Percentiles rank a stretch among this genome's conserved stretches.
These are phyloP conservation scores for Aureobasidium lini DNA, from an alignment of 2,329 filamentous ascomycete species.

Conservation along the genomic window DNA sequence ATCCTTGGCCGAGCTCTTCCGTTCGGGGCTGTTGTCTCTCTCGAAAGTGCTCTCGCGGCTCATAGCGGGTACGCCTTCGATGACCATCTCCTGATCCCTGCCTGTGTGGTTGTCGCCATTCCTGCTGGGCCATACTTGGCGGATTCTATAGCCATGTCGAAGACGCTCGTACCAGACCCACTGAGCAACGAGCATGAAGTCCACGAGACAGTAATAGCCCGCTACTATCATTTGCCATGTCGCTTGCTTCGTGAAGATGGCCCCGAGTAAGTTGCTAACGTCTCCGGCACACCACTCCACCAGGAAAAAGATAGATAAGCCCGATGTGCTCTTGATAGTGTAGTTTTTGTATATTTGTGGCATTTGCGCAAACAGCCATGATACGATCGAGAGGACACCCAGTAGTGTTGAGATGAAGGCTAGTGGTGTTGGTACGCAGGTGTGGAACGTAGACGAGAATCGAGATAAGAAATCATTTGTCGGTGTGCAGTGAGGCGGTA, in stretches of 20 bases:
- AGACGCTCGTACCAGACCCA: slow-evolving; percentile 59
- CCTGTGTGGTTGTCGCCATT: slow-evolving; percentile 16
- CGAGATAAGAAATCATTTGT: slow-evolving; percentile 48
- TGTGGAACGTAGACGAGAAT: slow-evolving; percentile 53
- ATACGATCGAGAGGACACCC: slow-evolving; percentile 55
- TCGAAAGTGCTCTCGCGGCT: slow-evolving; percentile 12
- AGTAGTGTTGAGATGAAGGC: slow-evolving; percentile 54
- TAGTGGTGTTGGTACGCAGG: slow-evolving; percentile 56
- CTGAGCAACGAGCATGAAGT: slow-evolving; percentile 54
- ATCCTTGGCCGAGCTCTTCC: slow-evolving; percentile 15
- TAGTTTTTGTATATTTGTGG: slow-evolving; percentile 66
- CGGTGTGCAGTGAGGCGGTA: slow-evolving; percentile 55
- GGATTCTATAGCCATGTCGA: slow-evolving; percentile 41
- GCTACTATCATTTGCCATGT: slow-evolving; percentile 60
- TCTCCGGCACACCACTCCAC: slow-evolving; percentile 61
- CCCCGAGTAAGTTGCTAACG: slow-evolving; percentile 55
- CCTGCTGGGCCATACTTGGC: slow-evolving; percentile 26
- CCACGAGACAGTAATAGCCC: slow-evolving; percentile 59
- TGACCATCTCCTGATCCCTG: slow-evolving; percentile 21
- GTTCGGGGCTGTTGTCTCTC: neutral
- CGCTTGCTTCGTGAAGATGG: slow-evolving; percentile 56
- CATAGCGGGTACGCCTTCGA: slow-evolving; percentile 24
- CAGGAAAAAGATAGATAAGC: slow-evolving; percentile 58
- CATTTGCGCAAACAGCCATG: slow-evolving; percentile 63
- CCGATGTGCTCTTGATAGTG: slow-evolving; percentile 54